These are phyloP conservation scores for Neurospora sp. DNA, from an alignment of 495 filamentous ascomycete genomes.

Conservation along the genomic window DNA sequence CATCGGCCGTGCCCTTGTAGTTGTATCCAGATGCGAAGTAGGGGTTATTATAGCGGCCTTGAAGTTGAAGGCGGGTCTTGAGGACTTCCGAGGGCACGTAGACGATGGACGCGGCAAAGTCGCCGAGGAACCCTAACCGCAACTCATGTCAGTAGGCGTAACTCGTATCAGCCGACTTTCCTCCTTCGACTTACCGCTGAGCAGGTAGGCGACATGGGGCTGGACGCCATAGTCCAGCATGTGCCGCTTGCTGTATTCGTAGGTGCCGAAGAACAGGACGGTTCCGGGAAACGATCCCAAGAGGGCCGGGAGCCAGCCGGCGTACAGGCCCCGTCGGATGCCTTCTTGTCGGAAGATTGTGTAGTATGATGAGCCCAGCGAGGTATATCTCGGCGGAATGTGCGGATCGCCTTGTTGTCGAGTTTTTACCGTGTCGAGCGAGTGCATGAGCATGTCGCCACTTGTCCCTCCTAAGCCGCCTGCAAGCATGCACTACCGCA, in stretches of 20 bases:
- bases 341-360: slow-evolving; percentile 93
- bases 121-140: slow-evolving; percentile 68
- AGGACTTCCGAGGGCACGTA: slow-evolving; percentile 96
- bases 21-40: slow-evolving; percentile 90
- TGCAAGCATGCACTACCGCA: slow-evolving; percentile 76
- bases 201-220: slow-evolving; percentile 71
- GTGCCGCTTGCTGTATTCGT: slow-evolving; percentile 86
- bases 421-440: slow-evolving; percentile 98
- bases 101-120: slow-evolving; percentile 80
- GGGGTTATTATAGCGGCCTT: slow-evolving; percentile 91
- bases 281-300: slow-evolving; percentile 91
- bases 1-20: slow-evolving; percentile 71
- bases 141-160: slow-evolving; percentile 13
- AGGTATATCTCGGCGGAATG: slow-evolving; percentile 82
- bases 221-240: slow-evolving; percentile 77
- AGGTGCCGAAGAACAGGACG: slow-evolving; percentile 88
- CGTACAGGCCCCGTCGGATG: slow-evolving; percentile 77
- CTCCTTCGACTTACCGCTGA: slow-evolving; percentile 48
- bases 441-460: slow-evolving; percentile 98
- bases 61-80: slow-evolving; percentile 89
- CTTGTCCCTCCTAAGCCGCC: slow-evolving; percentile 84
- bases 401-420: slow-evolving; percentile 92
- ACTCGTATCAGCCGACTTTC: background rate
- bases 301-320: slow-evolving; percentile 81
- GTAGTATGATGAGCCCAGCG: slow-evolving; percentile 76